Conservation (phyloP, 441 rosid genomes). For the Isatis lusitanica region DNA sequence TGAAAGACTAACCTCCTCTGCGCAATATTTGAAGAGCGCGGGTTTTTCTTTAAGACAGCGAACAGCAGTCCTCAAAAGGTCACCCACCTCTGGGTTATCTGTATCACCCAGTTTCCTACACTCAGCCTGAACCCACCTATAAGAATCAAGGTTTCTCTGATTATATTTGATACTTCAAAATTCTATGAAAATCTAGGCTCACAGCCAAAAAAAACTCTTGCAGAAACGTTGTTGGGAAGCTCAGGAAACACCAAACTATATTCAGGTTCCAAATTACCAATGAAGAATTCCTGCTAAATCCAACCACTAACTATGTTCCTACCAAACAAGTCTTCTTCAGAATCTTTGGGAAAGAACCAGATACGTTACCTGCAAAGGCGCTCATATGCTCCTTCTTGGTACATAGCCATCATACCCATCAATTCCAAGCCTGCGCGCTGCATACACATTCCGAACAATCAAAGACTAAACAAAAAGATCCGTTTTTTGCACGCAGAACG, state of each 20-base stretch:
- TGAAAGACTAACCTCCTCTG: constrained; percentile 81
- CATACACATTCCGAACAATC: constrained; percentile 29
- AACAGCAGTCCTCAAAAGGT: constrained; percentile 79
- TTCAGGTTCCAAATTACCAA: not conserved
- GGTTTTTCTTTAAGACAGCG: constrained; percentile 92
- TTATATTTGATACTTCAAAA: constrained; percentile 2
- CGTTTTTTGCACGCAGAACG: not conserved
- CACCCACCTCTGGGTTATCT: constrained; percentile 91
- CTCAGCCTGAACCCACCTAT: constrained; percentile 99
- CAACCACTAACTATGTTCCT: constrained; percentile 1
- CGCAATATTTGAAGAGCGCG: constrained; percentile 95
- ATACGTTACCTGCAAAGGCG: constrained; percentile 85
- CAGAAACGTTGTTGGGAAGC: not conserved
- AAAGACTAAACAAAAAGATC: constrained; percentile 10
- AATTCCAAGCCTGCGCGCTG: constrained; percentile 98
- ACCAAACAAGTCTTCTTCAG: not conserved
- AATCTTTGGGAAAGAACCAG: constrained; percentile 1
- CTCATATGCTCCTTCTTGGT: constrained; percentile 98
- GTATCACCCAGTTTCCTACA: constrained; percentile 91
- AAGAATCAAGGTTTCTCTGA: constrained; percentile 28
- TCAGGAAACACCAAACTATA: not conserved
- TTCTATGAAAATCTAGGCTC: not conserved
- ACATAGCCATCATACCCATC: constrained; percentile 99
- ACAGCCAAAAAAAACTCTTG: not conserved
- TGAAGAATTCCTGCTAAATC: not conserved